Evolutionary conservation across 768 basidiomycete genomes (phyloP).

Genomic region (Rhodotorula taiwanensis): DNA sequence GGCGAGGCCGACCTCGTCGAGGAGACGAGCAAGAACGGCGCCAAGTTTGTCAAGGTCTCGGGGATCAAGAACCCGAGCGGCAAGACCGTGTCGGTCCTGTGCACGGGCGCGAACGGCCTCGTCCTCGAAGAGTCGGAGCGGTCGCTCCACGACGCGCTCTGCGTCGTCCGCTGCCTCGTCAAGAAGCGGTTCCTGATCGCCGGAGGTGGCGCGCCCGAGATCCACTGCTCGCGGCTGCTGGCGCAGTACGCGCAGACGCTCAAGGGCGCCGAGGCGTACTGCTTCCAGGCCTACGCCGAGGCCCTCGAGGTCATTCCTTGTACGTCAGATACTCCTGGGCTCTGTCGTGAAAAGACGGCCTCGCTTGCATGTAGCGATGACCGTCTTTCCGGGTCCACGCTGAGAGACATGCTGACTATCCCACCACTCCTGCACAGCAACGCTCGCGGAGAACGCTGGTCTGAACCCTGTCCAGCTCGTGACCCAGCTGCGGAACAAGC

Average conservation of each 20-base stretch:
- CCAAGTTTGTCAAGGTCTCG: constrained; percentile 87
- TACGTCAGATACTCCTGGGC: no score
- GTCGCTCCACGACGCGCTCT: constrained; percentile 96
- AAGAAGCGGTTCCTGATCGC: constrained; percentile 98
- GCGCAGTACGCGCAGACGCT: constrained; percentile 85
- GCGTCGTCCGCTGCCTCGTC: constrained; percentile 94
- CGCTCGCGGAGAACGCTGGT: constrained; percentile 95
- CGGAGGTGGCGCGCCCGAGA: constrained; percentile 95
- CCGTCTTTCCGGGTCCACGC: no score
- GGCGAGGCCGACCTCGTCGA: constrained; percentile 94
- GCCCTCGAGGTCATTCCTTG: constrained; percentile 89
- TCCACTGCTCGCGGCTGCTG: constrained; percentile 85
- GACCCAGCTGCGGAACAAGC: constrained; percentile 92
- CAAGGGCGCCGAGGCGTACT: constrained; percentile 97
- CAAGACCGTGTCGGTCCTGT: constrained; percentile 88
- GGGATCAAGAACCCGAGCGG: constrained; percentile 73
- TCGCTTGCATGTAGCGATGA: no score
- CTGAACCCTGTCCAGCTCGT: constrained; percentile 97
- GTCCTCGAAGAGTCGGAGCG: constrained; percentile 96
- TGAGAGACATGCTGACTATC: no score
- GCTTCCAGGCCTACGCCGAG: constrained; percentile 97
- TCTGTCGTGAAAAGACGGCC: no score
- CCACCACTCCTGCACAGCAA: no score
- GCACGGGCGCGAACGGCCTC: constrained; percentile 83
- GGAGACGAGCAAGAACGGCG: constrained; percentile 70